Evolutionary conservation across 2,329 filamentous ascomycete genomes (phyloP).

Genomic region (Verticillium alfalfae): DNA sequence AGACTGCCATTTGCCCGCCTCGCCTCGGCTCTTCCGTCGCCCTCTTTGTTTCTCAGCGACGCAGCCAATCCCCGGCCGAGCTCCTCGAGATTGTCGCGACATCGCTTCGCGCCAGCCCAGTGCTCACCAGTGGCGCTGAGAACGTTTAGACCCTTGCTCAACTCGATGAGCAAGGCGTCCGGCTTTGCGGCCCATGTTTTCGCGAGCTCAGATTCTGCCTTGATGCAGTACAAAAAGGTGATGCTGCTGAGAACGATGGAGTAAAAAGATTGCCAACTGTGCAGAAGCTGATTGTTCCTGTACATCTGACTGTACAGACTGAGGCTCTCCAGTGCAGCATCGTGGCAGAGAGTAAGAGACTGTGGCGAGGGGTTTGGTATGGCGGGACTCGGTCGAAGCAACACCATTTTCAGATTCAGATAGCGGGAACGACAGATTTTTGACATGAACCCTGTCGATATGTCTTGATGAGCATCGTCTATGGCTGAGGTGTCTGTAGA

Average conservation of each 20-base stretch:
- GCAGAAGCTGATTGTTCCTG: constrained; percentile 33
- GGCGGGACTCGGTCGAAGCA: constrained; percentile 44
- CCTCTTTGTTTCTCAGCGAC: constrained; percentile 15
- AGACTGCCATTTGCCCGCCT: not conserved
- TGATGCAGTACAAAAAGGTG: constrained; percentile 45
- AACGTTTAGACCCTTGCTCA: constrained; percentile 36
- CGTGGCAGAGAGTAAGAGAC: constrained; percentile 33
- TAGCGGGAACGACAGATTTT: constrained; percentile 37
- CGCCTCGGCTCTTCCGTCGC: not conserved
- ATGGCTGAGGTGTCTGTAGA: constrained; percentile 23
- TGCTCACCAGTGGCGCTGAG: constrained; percentile 46
- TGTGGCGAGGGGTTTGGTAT: constrained; percentile 40
- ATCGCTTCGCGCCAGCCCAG: constrained; percentile 43
- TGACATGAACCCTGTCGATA: constrained; percentile 15
- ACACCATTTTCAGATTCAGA: constrained; percentile 40
- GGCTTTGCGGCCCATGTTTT: constrained; percentile 17
- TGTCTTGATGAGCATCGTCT: constrained; percentile 3
- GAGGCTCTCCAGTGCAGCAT: constrained; percentile 34
- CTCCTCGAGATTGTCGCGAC: constrained; percentile 37
- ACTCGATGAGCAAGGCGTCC: constrained; percentile 26
- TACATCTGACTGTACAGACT: constrained; percentile 36
- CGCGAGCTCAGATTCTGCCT: constrained; percentile 35
- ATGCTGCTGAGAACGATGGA: constrained; percentile 40
- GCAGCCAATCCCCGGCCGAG: constrained; percentile 23
- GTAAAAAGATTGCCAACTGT: constrained; percentile 44